Base-by-base conservation (phyloP, 108 stramenopile genomes). In the Nitzschia palea region DNA sequence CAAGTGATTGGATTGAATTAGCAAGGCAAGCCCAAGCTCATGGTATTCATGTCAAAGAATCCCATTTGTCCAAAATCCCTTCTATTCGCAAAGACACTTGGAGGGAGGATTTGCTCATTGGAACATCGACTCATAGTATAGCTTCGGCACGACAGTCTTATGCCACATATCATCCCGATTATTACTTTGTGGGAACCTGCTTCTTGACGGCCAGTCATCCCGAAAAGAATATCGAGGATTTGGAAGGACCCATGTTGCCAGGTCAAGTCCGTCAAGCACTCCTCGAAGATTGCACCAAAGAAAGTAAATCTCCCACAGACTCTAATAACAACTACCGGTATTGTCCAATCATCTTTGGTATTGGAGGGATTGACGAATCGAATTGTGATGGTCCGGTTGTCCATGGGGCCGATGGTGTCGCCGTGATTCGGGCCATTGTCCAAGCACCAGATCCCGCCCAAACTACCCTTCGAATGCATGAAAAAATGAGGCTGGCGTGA, bases 151-250 rank as follows among this genome's bases (percentile, higher is more conserved):
- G 78, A 23, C 28, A 40, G 32, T 65, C 63, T 9, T 63, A 44
- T 28, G 60, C 76, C 15, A 63, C 57, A 52, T 36, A 51, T 47
- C 63, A 60, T 8, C 83, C 85, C 2, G 73, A 93, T 69, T 93
- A 93, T 48, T 79, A 89, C 17, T 89, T 93, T 63, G 88, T 88
- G 26, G 91, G 91, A 43, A 93, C 91, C 15, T 93, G 91, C 47
- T 93, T 87, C 55, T 48, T 67, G 22, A 88, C 88, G 17, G 62
- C 65, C 44, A 80, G 82, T 45, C 91, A 93, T 63, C 91, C 91
- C 0, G 91, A 93, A 66, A 93, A 93, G 60, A 26, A 51, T 3
- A 0, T 14, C 15, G 30, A 55, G 6, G 75, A 91, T 42, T 69
- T 93, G 70, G 91, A 93, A 74, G 91, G 91, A 23, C 91, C 88